These are phyloP conservation scores for Coemansia sp. DNA, from an alignment of 192 early-diverging fungal species.

Conservation along the genomic window DNA sequence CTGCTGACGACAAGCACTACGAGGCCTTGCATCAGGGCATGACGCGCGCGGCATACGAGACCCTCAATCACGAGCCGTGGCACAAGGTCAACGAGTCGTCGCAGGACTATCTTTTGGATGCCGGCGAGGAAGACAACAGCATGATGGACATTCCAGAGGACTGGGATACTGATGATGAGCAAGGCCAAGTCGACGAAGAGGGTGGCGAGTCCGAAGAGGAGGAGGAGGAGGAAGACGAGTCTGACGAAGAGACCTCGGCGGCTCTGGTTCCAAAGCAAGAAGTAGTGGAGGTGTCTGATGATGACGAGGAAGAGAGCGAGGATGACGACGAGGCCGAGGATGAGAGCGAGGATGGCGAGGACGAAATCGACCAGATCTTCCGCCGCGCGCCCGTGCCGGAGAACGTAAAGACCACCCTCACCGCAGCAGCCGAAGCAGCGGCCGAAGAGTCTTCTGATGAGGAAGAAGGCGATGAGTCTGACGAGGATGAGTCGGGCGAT, in stretches of 20 bases:
- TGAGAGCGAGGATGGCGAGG: constrained; percentile 24
- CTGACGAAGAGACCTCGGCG: too few species aligned
- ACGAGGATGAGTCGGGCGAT: constrained; percentile 25
- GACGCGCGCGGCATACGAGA: constrained; percentile 78
- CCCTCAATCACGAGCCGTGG: constrained; percentile 66
- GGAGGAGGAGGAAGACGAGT: too few species aligned
- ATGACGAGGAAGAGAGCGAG: background rate
- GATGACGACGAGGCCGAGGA: constrained; percentile 1
- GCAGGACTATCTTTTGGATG: constrained; percentile 74
- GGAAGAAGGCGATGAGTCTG: constrained; percentile 34
- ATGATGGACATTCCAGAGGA: constrained; percentile 30
- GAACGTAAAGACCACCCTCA: constrained; percentile 35
- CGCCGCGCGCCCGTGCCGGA: constrained; percentile 20
- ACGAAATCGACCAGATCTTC: constrained; percentile 23
- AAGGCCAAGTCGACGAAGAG: constrained; percentile 3
- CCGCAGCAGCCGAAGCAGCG: background rate
- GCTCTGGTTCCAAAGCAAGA: background rate
- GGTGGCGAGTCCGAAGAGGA: constrained; percentile 14
- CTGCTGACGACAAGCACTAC: constrained; percentile 56
- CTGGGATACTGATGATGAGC: constrained; percentile 40
- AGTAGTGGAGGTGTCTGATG: background rate
- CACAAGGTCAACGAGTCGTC: constrained; percentile 67
- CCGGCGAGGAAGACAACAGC: constrained; percentile 71
- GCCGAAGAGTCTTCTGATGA: constrained; percentile 8
- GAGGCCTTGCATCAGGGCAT: constrained; percentile 68